These are phyloP conservation scores for Beauveria sp. DNA, from an alignment of 2,329 filamentous ascomycete genomes.

Conservation along the genomic window DNA sequence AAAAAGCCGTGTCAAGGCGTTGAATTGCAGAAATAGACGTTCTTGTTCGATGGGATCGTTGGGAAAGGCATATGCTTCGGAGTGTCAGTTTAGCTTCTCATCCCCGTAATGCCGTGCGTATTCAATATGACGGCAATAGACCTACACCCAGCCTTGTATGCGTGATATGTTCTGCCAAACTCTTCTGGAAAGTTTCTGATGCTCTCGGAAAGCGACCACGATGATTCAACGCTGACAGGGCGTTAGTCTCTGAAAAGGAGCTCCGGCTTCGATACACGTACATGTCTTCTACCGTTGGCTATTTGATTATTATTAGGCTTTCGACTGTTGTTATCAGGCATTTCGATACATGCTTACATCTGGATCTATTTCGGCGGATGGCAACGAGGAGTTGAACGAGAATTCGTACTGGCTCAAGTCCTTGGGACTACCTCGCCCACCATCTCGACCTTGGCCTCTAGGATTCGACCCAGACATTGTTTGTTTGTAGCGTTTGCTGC, in stretches of 20 bases:
- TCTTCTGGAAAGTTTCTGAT: slow-evolving; percentile 34
- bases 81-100: neutral
- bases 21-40: slow-evolving; percentile 32
- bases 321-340: too few species aligned
- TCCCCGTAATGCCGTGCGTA: neutral
- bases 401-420: slow-evolving; percentile 8
- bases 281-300: slow-evolving; percentile 9
- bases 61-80: slow-evolving; percentile 37
- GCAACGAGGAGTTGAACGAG: slow-evolving; percentile 6
- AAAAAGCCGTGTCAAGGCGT: slow-evolving; percentile 30
- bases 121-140: slow-evolving; percentile 2
- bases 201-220: slow-evolving; percentile 33
- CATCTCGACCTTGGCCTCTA: neutral
- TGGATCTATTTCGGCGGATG: slow-evolving; percentile 2
- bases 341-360: slow-evolving; percentile 3
- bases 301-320: neutral
- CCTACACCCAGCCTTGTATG: slow-evolving; percentile 40
- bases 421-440: neutral
- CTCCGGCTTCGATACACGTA: neutral
- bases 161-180: slow-evolving; percentile 40
- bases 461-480: neutral
- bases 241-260: neutral
- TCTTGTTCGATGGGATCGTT: slow-evolving; percentile 37
- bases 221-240: slow-evolving; percentile 18
- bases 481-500: neutral